These are phyloP conservation scores for Colletotrichum orbiculare DNA, from an alignment of 2,329 filamentous ascomycete species.

Conservation along the genomic window DNA sequence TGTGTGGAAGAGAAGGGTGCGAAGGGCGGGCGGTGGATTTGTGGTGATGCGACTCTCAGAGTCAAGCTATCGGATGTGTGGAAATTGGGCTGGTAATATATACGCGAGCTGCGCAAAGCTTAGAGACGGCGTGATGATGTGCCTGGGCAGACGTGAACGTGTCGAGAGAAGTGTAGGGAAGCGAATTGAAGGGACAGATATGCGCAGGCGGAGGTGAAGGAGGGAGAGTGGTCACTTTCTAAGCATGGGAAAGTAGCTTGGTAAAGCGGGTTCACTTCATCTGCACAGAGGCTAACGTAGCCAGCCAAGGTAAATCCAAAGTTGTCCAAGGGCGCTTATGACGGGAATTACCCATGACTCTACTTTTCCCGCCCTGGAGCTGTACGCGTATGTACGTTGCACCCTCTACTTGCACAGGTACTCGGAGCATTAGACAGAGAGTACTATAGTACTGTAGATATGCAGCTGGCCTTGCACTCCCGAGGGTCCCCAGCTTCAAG, in stretches of 20 bases:
- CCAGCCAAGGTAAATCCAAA: not conserved
- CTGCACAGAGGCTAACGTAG: slow-evolving; percentile 21
- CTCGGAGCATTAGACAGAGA: too few species aligned
- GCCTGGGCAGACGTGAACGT: slow-evolving; percentile 12
- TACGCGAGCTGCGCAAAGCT: not conserved
- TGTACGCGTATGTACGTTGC: not conserved
- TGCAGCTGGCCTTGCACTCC: too few species aligned
- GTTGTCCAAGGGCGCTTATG: not conserved
- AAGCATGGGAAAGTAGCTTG: not conserved
- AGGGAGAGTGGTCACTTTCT: slow-evolving; percentile 6
- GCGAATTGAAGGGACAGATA: slow-evolving; percentile 36
- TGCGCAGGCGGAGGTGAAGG: slow-evolving; percentile 22
- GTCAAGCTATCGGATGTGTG: not conserved
- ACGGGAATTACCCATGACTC: slow-evolving; percentile 26
- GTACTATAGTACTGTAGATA: not conserved
- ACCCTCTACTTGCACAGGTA: not conserved
- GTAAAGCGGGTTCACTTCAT: not conserved
- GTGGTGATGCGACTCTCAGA: slow-evolving; percentile 8
- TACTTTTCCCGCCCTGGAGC: slow-evolving; percentile 19
- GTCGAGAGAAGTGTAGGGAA: slow-evolving; percentile 37
- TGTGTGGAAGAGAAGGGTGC: slow-evolving; percentile 1
- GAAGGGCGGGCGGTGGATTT: not conserved
- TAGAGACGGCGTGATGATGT: not conserved
- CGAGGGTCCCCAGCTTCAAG: not conserved
- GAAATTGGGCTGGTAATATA: slow-evolving; percentile 9